Conservation (phyloP, 345 rosid genomes). For the Aurinia saxatilis region DNA sequence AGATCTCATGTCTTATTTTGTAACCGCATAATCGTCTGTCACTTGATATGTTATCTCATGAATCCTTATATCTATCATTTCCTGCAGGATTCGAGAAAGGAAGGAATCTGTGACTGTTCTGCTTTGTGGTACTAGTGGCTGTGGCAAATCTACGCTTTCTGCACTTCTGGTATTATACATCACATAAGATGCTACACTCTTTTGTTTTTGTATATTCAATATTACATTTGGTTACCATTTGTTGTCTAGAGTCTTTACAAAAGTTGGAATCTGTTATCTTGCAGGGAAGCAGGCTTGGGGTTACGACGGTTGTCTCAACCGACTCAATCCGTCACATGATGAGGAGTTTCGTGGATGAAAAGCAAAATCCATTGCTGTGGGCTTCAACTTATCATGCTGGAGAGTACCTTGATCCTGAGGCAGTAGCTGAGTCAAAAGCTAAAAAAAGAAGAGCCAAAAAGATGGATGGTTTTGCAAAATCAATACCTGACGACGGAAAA, state of each 20-base stretch:
- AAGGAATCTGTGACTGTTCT: constrained; percentile 94
- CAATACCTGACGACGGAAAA: constrained; percentile 39
- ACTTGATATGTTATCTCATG: neutral
- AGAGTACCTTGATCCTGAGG: constrained; percentile 79
- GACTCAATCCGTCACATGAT: constrained; percentile 98
- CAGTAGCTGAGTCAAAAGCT: constrained; percentile 92
- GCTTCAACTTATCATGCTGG: constrained; percentile 99
- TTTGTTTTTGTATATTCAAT: neutral
- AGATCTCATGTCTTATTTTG: neutral
- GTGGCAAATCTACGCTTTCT: constrained; percentile 98
- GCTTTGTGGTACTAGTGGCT: constrained; percentile 97
- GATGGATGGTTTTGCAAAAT: constrained; percentile 38
- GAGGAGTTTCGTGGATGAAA: constrained; percentile 95
- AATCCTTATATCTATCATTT: neutral
- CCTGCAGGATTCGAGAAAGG: constrained; percentile 86
- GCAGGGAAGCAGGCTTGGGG: constrained; percentile 72
- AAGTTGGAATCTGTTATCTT: neutral
- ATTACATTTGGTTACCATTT: neutral
- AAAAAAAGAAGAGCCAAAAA: constrained; percentile 63
- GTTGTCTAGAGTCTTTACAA: neutral
- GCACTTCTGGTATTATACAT: constrained; percentile 70
- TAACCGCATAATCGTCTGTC: neutral
- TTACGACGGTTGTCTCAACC: constrained; percentile 91
- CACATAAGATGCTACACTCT: constrained; percentile 34
- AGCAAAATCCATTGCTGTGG: constrained; percentile 90